These are phyloP conservation scores for Mycotypha africana DNA, from an alignment of 371 early-diverging fungal genomes.

Conservation along the genomic window DNA sequence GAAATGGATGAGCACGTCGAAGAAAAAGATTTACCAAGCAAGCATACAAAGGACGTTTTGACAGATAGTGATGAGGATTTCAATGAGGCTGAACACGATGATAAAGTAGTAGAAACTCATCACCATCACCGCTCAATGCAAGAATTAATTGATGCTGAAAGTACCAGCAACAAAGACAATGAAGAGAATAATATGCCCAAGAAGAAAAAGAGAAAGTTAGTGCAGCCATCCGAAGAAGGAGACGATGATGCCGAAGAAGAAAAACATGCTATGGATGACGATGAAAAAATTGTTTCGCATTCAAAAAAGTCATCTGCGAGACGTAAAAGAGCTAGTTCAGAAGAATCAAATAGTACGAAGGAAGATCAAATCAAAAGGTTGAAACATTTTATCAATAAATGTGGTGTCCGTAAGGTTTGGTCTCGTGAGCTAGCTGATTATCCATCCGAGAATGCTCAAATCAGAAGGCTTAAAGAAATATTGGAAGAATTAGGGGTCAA, in stretches of 20 bases:
- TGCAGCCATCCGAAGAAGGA: too few species aligned
- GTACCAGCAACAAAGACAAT: too few species aligned
- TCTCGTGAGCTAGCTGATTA: conserved; percentile 28
- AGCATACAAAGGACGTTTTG: too few species aligned
- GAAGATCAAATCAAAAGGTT: conserved; percentile 26
- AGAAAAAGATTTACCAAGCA: too few species aligned
- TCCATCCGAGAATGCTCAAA: conserved; percentile 8
- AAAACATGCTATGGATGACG: too few species aligned
- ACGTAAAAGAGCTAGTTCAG: not conserved
- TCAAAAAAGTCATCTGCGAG: not conserved
- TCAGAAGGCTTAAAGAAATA: conserved; percentile 12
- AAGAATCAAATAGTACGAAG: not conserved
- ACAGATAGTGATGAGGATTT: not conserved
- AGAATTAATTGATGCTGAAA: too few species aligned
- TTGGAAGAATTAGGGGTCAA: conserved; percentile 20
- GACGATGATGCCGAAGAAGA: too few species aligned
- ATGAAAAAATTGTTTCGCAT: too few species aligned
- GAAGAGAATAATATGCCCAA: too few species aligned
- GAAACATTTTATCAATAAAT: conserved; percentile 34
- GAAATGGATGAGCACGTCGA: not conserved
- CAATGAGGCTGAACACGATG: too few species aligned
- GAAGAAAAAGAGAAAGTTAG: conserved; percentile 6
- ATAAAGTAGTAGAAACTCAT: too few species aligned
- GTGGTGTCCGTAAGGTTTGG: conserved; percentile 45
- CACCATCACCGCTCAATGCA: too few species aligned